Evolutionary conservation across 441 rosid species (phyloP).

Genomic region (Aquilaria agallochum): DNA sequence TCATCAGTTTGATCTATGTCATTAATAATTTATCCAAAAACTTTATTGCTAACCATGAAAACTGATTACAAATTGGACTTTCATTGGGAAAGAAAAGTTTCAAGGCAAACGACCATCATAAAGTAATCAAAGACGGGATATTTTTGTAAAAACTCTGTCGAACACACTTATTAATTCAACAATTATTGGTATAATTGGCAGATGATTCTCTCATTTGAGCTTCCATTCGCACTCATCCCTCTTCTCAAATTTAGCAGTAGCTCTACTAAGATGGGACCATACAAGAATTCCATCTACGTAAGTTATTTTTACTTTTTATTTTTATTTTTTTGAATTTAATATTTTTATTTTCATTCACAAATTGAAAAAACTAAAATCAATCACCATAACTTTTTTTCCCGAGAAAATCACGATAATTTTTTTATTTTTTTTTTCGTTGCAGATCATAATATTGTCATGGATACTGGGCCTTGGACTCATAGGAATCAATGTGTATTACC

Average conservation of each 20-base stretch:
- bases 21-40: not conserved
- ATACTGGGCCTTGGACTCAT: not conserved
- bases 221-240: constrained; percentile 1
- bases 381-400: not conserved
- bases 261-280: not conserved
- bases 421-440: not conserved
- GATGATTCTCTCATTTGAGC: constrained; percentile 4
- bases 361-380: not conserved
- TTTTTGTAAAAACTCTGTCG: too few species aligned
- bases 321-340: not conserved
- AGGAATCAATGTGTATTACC: constrained; percentile 1
- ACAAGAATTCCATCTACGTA: not conserved
- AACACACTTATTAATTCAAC: too few species aligned
- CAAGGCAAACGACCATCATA: too few species aligned
- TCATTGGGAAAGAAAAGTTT: too few species aligned
- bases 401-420: not conserved
- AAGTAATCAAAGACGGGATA: too few species aligned
- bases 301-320: not conserved
- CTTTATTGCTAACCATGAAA: not conserved
- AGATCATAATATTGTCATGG: not conserved
- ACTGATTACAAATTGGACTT: not conserved
- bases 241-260: constrained; percentile 1
- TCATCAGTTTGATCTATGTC: not conserved
- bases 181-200: not conserved
- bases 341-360: not conserved